Conservation (phyloP, 306 rosid genomes). For the Hippophae gyantsensis region DNA sequence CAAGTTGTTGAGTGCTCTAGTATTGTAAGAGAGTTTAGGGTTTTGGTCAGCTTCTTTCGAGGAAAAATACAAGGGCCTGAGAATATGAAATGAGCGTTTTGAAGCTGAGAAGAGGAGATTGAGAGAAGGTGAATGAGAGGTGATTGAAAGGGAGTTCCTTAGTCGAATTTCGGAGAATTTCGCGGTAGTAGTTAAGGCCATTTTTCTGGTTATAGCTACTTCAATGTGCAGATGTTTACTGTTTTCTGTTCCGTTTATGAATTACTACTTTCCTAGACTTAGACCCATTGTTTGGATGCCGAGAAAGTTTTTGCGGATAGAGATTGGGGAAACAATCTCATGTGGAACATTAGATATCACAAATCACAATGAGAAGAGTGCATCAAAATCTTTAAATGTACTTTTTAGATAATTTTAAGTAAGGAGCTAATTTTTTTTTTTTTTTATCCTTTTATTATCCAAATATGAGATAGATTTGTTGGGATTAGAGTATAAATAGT, state of each 20-base stretch:
- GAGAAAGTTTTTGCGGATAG: constrained; percentile 10
- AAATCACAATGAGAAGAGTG: too few relatives aligned
- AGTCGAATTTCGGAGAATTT: constrained; percentile 47
- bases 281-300: constrained; percentile 15
- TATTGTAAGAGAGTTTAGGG: constrained; percentile 27
- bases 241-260: constrained; percentile 1
- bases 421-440: too few relatives aligned
- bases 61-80: constrained; percentile 31
- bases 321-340: background rate
- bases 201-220: background rate
- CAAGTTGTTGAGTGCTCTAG: constrained; percentile 47
- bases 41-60: constrained; percentile 25
- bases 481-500: too few relatives aligned
- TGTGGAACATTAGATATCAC: too few relatives aligned
- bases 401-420: too few relatives aligned
- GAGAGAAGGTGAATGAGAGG: constrained; percentile 30
- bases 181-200: constrained; percentile 36
- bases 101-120: constrained; percentile 32
- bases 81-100: constrained; percentile 41
- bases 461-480: too few relatives aligned
- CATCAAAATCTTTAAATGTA: too few relatives aligned
- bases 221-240: background rate
- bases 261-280: background rate
- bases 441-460: too few relatives aligned
- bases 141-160: constrained; percentile 36